Conservation (phyloP, 2,329 filamentous ascomycete genomes). For the Cercospora brassicicola region DNA sequence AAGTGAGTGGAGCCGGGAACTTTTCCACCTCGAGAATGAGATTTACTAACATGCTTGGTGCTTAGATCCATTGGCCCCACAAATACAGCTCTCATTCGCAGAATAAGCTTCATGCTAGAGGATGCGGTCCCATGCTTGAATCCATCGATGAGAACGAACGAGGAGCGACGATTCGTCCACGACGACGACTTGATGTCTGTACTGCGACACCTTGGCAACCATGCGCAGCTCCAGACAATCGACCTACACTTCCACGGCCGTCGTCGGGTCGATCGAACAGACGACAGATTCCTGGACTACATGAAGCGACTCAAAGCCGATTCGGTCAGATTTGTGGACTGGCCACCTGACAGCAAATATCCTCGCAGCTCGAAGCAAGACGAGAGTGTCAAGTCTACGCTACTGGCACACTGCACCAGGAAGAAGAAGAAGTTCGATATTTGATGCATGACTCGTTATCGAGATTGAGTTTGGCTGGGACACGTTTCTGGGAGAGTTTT, state of each 20-base stretch:
- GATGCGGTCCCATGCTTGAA: conserved; percentile 48
- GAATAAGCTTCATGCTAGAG: conserved; percentile 48
- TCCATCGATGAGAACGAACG: conserved; percentile 40
- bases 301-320: conserved; percentile 49
- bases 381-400: conserved; percentile 34
- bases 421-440: conserved; percentile 30
- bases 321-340: conserved; percentile 39
- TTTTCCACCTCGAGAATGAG: too few species aligned
- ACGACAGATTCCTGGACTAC: conserved; percentile 48
- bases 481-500: neutral
- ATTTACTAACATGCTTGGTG: too few species aligned
- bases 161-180: conserved; percentile 51
- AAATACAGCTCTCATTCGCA: conserved; percentile 50
- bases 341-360: conserved; percentile 32
- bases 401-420: conserved; percentile 31
- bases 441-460: conserved; percentile 12
- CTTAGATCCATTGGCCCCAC: conserved; percentile 45
- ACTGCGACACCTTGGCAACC: conserved; percentile 45
- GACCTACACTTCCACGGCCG: conserved; percentile 48
- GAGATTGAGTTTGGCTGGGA: conserved; percentile 1
- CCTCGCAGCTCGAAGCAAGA: conserved; percentile 39
- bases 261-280: conserved; percentile 34
- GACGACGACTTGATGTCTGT: conserved; percentile 50
- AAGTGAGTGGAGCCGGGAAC: conserved; percentile 29
- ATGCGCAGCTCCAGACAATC: conserved; percentile 46